Conservation (phyloP, 441 rosid species). For the Brassica hybrid region DNA sequence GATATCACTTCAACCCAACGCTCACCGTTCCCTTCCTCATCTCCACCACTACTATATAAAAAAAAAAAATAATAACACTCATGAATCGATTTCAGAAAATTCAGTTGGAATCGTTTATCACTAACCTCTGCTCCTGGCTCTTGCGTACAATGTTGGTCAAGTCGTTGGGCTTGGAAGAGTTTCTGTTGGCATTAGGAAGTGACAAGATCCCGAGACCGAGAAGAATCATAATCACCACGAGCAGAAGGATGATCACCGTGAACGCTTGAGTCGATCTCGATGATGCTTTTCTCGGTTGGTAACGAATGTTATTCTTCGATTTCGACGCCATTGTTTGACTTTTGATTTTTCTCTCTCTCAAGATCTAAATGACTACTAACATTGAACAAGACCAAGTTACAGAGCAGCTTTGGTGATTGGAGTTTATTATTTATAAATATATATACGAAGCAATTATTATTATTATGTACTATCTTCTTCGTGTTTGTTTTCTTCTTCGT, state of each 20-base stretch:
- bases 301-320: constrained; percentile 45
- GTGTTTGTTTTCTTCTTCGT: background rate
- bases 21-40: constrained; percentile 54
- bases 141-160: constrained; percentile 63
- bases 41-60: constrained; percentile 41
- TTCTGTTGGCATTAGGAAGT: constrained; percentile 58
- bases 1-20: constrained; percentile 90
- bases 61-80: no score
- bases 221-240: constrained; percentile 71
- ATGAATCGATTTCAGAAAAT: background rate
- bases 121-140: constrained; percentile 47
- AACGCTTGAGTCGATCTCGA: constrained; percentile 60
- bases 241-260: constrained; percentile 57
- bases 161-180: constrained; percentile 62
- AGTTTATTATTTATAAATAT: background rate
- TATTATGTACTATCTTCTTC: background rate
- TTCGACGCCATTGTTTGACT: background rate
- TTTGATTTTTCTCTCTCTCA: background rate
- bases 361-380: background rate
- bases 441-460: background rate
- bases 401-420: background rate
- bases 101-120: background rate
- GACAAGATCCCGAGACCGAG: constrained; percentile 75
- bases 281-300: constrained; percentile 63
- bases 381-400: background rate